phyloP scores from a whole-genome alignment of 768 basidiomycete genomes.

The Boletus fagicola region DNA sequence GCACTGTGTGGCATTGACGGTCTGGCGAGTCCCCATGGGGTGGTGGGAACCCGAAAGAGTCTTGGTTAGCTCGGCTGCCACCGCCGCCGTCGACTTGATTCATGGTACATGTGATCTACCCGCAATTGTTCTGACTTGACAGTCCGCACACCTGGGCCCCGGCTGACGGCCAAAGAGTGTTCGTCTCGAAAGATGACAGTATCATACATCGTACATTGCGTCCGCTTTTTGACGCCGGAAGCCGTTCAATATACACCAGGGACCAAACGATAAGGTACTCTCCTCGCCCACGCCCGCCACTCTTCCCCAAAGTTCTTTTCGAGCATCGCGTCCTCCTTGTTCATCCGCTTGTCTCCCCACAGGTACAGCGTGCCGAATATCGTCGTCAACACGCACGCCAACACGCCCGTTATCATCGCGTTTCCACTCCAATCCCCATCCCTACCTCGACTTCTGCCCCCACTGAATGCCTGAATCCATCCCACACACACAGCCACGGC shows the following conservation, averaged over 20 bases:
- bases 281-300: constrained; percentile 26
- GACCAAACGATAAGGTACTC: constrained; percentile 25
- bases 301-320: constrained; percentile 26
- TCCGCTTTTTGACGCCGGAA: neutral
- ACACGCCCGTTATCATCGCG: neutral
- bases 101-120: too few species aligned
- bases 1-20: too few species aligned
- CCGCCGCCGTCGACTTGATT: too few species aligned
- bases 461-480: neutral
- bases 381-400: constrained; percentile 2
- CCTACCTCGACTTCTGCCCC: neutral
- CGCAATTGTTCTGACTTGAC: too few species aligned
- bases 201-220: neutral
- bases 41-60: too few species aligned
- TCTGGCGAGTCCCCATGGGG: too few species aligned
- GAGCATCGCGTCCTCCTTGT: constrained; percentile 30
- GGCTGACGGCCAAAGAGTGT: neutral
- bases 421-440: neutral
- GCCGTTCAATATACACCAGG: constrained; percentile 21
- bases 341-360: constrained; percentile 15
- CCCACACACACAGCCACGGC: constrained; percentile 2
- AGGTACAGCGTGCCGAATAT: rapidly evolving
- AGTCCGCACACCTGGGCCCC: too few species aligned
- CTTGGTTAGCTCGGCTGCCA: too few species aligned
- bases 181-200: neutral